Evolutionary conservation across 495 filamentous ascomycete species (phyloP).

Genomic region (Neurospora sp.): DNA sequence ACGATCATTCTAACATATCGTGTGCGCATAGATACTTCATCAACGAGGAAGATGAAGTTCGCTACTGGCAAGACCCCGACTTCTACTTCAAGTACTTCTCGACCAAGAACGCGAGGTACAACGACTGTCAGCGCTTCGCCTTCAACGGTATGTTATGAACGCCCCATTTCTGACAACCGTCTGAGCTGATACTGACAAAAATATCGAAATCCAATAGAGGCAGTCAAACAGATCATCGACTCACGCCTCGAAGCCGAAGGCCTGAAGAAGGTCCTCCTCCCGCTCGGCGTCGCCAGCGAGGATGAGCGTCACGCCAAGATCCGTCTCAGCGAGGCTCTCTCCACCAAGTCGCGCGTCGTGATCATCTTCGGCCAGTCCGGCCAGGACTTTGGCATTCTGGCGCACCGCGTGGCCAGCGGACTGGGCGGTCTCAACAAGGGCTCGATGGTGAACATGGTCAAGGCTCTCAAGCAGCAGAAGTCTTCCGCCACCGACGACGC

Average conservation of each 20-base stretch:
- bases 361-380: constrained; percentile 59
- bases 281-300: constrained; percentile 33
- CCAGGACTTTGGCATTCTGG: constrained; percentile 67
- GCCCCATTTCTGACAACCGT: neutral
- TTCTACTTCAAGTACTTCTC: constrained; percentile 64
- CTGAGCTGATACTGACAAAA: neutral
- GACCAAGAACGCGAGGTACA: constrained; percentile 59
- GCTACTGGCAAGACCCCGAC: constrained; percentile 52
- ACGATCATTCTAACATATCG: neutral
- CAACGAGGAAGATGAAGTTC: constrained; percentile 61
- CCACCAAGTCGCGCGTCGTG: constrained; percentile 52
- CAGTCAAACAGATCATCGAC: constrained; percentile 48
- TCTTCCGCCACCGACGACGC: constrained; percentile 18
- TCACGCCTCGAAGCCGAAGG: constrained; percentile 49
- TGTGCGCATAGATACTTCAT: constrained; percentile 51
- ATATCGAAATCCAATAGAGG: constrained; percentile 34
- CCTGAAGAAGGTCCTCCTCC: constrained; percentile 49
- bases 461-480: constrained; percentile 33
- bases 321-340: constrained; percentile 47
- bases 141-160: constrained; percentile 48
- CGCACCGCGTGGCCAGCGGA: constrained; percentile 53
- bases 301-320: constrained; percentile 56
- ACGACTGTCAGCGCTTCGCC: constrained; percentile 56
- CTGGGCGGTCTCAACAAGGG: constrained; percentile 53
- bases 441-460: constrained; percentile 51